Base-by-base conservation (phyloP, 129 eudicot genomes). In the Arctium minus region DNA sequence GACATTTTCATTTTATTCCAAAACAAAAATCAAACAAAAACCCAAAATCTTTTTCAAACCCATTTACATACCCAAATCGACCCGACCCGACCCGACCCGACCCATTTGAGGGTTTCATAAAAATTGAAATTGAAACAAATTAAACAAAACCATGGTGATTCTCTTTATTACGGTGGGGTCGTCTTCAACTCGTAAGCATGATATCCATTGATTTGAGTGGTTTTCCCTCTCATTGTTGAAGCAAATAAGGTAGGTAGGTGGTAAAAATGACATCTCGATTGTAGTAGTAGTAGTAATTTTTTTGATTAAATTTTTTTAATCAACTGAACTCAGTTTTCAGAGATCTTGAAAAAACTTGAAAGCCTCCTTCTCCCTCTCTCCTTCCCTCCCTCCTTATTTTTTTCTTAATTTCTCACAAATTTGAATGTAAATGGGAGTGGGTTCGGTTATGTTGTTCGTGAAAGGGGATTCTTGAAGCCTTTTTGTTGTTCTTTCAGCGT, bases 331-430 rank as follows among this genome's bases (percentile, higher is more conserved):
- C 36, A 35, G 75, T 44, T 84, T 74, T 29, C 72, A 72, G 70
- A 72, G 87, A 84, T 84, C 84, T 84, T 79, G 80, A 79, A 79
- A 79, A 35, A 78, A 71, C 79, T 83, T 77, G 79, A 83, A 83
- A 37, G 30, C 80, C 71, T 73, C 79, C 13, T 50, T 48, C 50
- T 82, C 86, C 67, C 22, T 82, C 86, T n/a, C 6, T 56, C 68
- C 68, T 60, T 76, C 86, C 86, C 81, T 77, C 85, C 85, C 42
- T 81, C 50, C 42, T 8, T 40, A 32, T 46, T 65, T 31, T 31
- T 37, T 74, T 48, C 0, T 40, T 40, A 12, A 18, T 42, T 40
- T 33, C 15, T 76, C 67, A 40, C 80, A 18, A 64, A 39, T 67
- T 75, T 75, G 68, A 82, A 82, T 46, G 31, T 6, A 35, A 82